Percentiles rank a stretch among this genome's conserved stretches.
These are phyloP conservation scores for Protomyces macrosporus DNA, from an alignment of 1,139 yeast species.

Conservation along the genomic window DNA sequence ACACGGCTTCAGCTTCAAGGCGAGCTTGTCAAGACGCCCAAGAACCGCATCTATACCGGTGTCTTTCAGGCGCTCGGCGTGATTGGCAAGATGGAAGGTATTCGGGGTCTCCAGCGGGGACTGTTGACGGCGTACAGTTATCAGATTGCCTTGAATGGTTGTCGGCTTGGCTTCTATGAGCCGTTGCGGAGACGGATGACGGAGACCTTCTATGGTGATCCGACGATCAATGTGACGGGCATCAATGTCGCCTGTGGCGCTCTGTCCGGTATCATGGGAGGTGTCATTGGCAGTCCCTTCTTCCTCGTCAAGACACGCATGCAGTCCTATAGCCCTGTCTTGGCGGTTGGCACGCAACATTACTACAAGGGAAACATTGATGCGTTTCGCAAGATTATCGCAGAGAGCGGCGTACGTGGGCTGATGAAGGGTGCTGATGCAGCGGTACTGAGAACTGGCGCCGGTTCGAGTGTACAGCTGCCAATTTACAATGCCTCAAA, in stretches of 20 bases:
- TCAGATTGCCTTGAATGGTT: conserved; percentile 86
- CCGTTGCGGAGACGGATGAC: conserved; percentile 68
- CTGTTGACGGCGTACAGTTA: conserved; percentile 75
- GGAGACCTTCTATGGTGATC: conserved; percentile 49
- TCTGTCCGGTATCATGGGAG: conserved; percentile 82
- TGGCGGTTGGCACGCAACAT: conserved; percentile 85
- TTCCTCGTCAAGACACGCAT: conserved; percentile 89
- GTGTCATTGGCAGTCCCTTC: conserved; percentile 82
- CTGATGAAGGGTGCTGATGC: conserved; percentile 90
- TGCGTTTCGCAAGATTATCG: conserved; percentile 60
- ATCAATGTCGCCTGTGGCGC: conserved; percentile 78
- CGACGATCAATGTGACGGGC: conserved; percentile 46
- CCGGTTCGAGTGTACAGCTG: conserved; percentile 90
- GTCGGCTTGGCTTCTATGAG: conserved; percentile 88
- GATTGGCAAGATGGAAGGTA: conserved; percentile 76
- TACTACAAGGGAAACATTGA: conserved; percentile 65
- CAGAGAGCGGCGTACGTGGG: conserved; percentile 69
- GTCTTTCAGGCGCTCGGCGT: conserved; percentile 76
- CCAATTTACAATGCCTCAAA: conserved; percentile 87
- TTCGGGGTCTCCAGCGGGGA: conserved; percentile 85
- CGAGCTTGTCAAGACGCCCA: conserved; percentile 57
- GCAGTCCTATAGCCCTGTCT: conserved; percentile 75
- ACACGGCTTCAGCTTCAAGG: conserved; percentile 89
- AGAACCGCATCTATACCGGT: conserved; percentile 62
- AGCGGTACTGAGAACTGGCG: conserved; percentile 87